Conservation (phyloP, 2,329 filamentous ascomycete genomes). For the Fusarium coicis region DNA sequence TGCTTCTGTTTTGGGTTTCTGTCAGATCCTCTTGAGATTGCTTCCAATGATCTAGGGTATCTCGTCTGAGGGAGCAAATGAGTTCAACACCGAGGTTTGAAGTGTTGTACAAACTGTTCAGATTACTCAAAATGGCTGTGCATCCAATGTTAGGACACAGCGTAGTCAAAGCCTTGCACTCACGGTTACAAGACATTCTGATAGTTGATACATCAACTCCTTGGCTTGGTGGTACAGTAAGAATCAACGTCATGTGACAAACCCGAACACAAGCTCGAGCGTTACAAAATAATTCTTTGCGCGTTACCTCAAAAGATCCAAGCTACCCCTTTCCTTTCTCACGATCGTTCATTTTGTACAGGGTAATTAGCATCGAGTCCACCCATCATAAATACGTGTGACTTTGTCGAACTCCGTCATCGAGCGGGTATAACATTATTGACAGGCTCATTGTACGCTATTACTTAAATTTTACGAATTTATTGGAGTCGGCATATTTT, state of each 20-base stretch:
- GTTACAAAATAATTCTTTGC: background rate
- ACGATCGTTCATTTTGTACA: background rate
- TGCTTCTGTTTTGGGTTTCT: background rate
- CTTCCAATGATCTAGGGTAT: conserved; percentile 1
- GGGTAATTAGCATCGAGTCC: background rate
- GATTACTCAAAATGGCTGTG: background rate
- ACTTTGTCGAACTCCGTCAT: background rate
- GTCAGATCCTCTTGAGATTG: background rate
- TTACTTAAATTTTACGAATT: background rate
- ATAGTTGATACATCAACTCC: background rate
- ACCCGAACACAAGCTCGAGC: background rate
- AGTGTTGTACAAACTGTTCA: background rate
- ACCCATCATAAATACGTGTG: background rate
- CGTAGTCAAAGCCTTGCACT: too few species aligned
- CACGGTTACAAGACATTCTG: background rate
- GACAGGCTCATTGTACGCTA: background rate
- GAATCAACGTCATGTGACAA: background rate
- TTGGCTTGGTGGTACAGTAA: background rate
- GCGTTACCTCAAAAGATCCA: background rate
- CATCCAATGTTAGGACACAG: too few species aligned
- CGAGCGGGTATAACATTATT: background rate
- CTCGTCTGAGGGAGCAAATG: background rate
- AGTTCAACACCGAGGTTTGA: background rate
- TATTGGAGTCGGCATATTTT: background rate
- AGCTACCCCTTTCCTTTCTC: background rate